phyloP scores from a whole-genome alignment of 306 rosid genomes.

The Fragaria ananassa region DNA sequence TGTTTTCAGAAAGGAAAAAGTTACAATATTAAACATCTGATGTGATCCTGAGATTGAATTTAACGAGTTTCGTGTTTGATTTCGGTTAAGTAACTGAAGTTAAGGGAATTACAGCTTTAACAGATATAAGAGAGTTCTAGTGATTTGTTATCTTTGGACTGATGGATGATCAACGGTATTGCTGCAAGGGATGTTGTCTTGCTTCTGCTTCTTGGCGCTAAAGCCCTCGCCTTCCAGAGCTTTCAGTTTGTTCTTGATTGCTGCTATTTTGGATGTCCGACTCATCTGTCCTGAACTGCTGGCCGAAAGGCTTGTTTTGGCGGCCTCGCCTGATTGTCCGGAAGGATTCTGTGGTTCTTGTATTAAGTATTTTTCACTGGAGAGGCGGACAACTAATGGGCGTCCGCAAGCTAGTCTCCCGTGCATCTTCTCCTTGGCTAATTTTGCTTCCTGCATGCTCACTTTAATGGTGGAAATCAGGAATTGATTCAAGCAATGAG shows the following conservation, averaged over 20 bases:
- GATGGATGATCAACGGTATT: neutral
- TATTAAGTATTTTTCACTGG: conserved; percentile 46
- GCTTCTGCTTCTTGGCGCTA: conserved; percentile 70
- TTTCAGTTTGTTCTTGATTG: conserved; percentile 88
- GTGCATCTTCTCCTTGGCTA: conserved; percentile 98
- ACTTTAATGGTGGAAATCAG: conserved; percentile 86
- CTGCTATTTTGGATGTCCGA: conserved; percentile 78
- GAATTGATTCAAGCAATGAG: conserved; percentile 31
- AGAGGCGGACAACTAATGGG: conserved; percentile 79
- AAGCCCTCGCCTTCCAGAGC: conserved; percentile 73
- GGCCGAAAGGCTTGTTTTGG: conserved; percentile 40
- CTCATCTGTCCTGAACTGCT: conserved; percentile 53
- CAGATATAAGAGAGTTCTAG: neutral
- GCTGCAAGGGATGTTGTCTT: conserved; percentile 39
- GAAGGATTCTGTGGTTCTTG: conserved; percentile 45
- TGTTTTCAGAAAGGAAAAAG: neutral
- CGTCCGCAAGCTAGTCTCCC: conserved; percentile 87
- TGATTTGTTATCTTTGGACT: conserved; percentile 4
- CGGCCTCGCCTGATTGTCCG: conserved; percentile 39
- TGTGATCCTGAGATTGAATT: neutral
- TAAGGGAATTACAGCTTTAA: neutral
- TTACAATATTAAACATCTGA: neutral
- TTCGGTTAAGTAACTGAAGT: neutral
- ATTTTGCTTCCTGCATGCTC: conserved; percentile 96
- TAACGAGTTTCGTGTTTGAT: neutral